phyloP scores from a whole-genome alignment of 2,329 filamentous ascomycete genomes.

The Coniochaeta ligniaria region DNA sequence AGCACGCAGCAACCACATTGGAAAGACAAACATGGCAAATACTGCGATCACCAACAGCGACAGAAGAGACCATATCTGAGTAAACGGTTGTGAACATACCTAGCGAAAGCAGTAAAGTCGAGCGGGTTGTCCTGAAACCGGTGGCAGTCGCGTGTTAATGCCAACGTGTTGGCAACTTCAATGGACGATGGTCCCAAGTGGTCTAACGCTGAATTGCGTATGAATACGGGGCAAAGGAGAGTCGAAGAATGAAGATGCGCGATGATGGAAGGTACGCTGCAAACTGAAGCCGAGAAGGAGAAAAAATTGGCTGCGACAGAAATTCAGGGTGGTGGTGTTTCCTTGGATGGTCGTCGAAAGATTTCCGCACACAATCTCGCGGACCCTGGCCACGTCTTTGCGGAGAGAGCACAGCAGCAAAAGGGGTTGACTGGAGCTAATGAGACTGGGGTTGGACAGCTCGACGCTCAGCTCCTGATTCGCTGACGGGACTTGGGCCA shows the following conservation, averaged over 20 bases:
- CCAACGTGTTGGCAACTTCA: slow-evolving; percentile 13
- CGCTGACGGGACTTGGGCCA: neutral
- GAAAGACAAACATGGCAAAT: neutral
- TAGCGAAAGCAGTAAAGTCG: neutral
- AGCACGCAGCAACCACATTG: neutral
- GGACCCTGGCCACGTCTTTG: neutral
- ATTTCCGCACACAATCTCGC: slow-evolving; percentile 1
- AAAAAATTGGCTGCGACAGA: slow-evolving; percentile 1
- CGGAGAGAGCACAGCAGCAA: neutral
- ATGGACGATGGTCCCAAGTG: neutral
- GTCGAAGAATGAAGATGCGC: neutral
- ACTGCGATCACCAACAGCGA: neutral
- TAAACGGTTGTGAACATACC: neutral
- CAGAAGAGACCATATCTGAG: neutral
- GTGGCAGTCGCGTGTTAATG: slow-evolving; percentile 26
- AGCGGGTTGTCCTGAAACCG: neutral
- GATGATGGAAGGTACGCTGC: neutral
- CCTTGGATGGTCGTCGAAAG: neutral
- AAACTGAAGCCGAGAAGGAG: neutral
- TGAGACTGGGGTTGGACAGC: neutral
- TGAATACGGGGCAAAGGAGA: neutral
- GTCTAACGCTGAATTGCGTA: neutral
- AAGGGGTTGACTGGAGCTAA: neutral
- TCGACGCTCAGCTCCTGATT: neutral
- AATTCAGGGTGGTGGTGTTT: slow-evolving; percentile 2